Percentiles rank a stretch among this genome's conserved stretches.
phyloP scores from a whole-genome alignment of 202 grass and related monocot species.

The Zoysia matrella region DNA sequence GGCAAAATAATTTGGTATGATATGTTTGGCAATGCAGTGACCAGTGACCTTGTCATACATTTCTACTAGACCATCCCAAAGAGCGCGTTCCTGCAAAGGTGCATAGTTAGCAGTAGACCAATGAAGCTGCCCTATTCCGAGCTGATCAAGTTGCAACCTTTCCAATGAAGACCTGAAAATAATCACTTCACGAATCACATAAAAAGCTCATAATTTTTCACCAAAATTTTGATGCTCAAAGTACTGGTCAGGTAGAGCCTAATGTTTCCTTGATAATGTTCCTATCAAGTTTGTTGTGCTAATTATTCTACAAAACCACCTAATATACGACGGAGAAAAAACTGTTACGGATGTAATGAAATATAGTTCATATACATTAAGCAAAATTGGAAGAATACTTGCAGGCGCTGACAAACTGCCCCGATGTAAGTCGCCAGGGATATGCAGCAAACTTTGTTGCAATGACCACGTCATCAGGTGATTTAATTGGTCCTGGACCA shows the following conservation, averaged over 20 bases:
- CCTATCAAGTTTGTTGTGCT: background rate
- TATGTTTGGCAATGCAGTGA: conserved; percentile 44
- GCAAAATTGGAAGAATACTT: conserved; percentile 76
- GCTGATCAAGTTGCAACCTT: conserved; percentile 72
- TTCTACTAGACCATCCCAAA: conserved; percentile 86
- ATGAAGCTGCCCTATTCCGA: conserved; percentile 90
- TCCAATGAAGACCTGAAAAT: conserved; percentile 77
- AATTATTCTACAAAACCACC: background rate
- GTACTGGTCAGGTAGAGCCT: background rate
- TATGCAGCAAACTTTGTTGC: conserved; percentile 95
- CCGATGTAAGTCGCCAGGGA: conserved; percentile 83
- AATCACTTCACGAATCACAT: conserved; percentile 21
- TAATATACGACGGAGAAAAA: background rate
- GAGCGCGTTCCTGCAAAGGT: conserved; percentile 78
- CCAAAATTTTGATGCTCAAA: background rate
- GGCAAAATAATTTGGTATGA: background rate
- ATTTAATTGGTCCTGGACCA: conserved; percentile 53
- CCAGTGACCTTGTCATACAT: conserved; percentile 80
- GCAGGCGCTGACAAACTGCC: conserved; percentile 95
- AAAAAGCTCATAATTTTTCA: conserved; percentile 4
- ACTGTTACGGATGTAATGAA: conserved; percentile 22
- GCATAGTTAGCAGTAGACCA: conserved; percentile 99
- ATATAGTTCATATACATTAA: conserved; percentile 52
- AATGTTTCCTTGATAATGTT: conserved; percentile 9
- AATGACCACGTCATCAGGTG: conserved; percentile 72